phyloP scores from a whole-genome alignment of 2,329 filamentous ascomycete genomes.

The Cryphonectria naterciae region DNA sequence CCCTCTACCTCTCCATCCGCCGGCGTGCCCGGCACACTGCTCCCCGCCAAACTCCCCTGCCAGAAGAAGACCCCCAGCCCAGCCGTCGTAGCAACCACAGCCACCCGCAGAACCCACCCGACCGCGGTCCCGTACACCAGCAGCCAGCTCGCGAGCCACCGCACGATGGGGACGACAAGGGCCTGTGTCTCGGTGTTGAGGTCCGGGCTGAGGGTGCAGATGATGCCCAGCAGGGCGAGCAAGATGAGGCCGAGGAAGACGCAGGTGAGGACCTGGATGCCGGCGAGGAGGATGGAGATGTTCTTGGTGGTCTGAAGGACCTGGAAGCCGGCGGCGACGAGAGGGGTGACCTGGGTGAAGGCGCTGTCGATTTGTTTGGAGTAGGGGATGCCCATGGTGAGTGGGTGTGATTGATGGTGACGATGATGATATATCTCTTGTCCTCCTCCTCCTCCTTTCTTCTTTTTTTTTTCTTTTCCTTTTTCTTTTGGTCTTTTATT shows the following conservation, averaged over 20 bases:
- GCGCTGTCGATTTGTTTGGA: slow-evolving; percentile 25
- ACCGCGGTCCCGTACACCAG: slow-evolving; percentile 23
- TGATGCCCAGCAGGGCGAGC: slow-evolving; percentile 23
- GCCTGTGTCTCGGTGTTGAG: slow-evolving; percentile 18
- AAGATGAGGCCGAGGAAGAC: slow-evolving; percentile 23
- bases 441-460: background rate
- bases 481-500: too few relatives aligned
- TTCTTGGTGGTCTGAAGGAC: slow-evolving; percentile 29
- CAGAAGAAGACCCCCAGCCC: slow-evolving; percentile 24
- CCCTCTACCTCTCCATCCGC: slow-evolving; percentile 10
- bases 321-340: slow-evolving; percentile 27
- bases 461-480: background rate
- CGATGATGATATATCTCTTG: background rate
- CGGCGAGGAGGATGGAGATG: slow-evolving; percentile 29
- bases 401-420: too few relatives aligned
- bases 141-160: slow-evolving; percentile 27
- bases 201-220: slow-evolving; percentile 24
- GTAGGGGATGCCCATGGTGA: slow-evolving; percentile 28
- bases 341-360: slow-evolving; percentile 27
- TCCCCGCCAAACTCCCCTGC: slow-evolving; percentile 20
- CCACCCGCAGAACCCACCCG: slow-evolving; percentile 15
- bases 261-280: slow-evolving; percentile 27
- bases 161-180: slow-evolving; percentile 25
- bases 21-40: slow-evolving; percentile 20
- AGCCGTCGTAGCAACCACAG: slow-evolving; percentile 12